phyloP scores from a whole-genome alignment of 148 eudicot species.

The Cornus kousa region DNA sequence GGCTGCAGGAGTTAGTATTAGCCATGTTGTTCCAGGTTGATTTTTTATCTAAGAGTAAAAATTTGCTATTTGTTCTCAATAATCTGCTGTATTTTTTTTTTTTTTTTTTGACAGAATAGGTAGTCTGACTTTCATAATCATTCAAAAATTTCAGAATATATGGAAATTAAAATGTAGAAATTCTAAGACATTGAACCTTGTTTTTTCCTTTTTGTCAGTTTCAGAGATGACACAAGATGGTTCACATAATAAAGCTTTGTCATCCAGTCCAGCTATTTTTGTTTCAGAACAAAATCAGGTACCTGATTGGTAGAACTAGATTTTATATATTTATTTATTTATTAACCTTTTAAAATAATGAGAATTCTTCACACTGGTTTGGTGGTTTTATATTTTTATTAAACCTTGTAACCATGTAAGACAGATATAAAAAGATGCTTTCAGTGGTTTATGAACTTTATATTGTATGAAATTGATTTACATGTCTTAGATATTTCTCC shows the following conservation, averaged over 20 bases:
- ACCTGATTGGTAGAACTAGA: constrained; percentile 7
- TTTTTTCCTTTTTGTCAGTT: constrained; percentile 13
- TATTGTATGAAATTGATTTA: constrained; percentile 11
- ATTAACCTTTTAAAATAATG: not conserved
- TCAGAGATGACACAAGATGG: constrained; percentile 12
- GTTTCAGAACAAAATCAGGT: constrained; percentile 26
- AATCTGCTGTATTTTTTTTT: not conserved
- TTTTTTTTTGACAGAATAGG: not conserved
- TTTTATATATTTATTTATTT: not conserved
- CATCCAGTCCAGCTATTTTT: constrained; percentile 8
- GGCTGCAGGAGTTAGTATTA: constrained; percentile 7
- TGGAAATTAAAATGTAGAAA: not conserved
- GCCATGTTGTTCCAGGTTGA: constrained; percentile 26
- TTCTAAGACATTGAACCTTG: not conserved
- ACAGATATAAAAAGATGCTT: not conserved
- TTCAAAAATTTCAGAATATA: not conserved
- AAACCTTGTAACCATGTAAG: not conserved
- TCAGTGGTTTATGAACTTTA: not conserved
- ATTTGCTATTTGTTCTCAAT: not conserved
- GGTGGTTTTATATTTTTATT: not conserved
- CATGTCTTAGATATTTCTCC: constrained; percentile 2
- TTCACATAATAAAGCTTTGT: constrained; percentile 1
- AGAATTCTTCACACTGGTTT: not conserved
- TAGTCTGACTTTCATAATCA: not conserved
- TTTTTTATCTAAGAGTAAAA: not conserved